Base-by-base conservation (phyloP, 345 rosid species). In the Arabidopsis thaliana region DNA sequence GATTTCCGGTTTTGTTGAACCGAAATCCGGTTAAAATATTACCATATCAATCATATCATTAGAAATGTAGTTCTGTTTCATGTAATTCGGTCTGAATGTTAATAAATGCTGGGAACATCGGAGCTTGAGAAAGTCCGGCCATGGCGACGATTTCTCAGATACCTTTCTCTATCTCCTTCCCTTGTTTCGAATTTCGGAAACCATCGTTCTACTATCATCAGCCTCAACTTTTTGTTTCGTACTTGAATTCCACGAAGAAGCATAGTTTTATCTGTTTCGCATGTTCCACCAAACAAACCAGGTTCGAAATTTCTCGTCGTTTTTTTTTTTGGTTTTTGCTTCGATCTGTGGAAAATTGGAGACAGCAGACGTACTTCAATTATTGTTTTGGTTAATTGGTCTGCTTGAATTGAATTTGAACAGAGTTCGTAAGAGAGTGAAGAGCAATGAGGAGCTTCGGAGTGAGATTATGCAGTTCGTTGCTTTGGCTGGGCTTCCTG, bases 391-490 rank as follows among this genome's bases (percentile, higher is more conserved):
- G 51, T 28, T 28, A 1, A 13, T 2, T 36, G 59, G 56, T 28
- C 32, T 48, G 14, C 32, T 33, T 65, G 71, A n/a, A 48, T 50
- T 64, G 3, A 58, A 16, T 48, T 48, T n/a, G 32, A 28, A 63
- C 67, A 84, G 95, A 83, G 81, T 82, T 30, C 73, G 84, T 56
- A 87, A 89, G 80, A 92, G 83, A 83, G 89, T 85, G 63, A 88
- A 86, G 87, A 95, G 92, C 78, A 79, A 87, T 75, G 88, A 71
- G 72, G 91, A 95, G 86, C 87, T 95, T 24, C 82, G 86, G 67
- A 71, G 77, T 65, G 96, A 92, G 56, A 80, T 95, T 30, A 69
- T 79, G 80, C 90, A 86, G 73, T 87, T 95, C 70, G 59, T 89
- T n/a, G 75, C 85, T 42, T 77, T 75, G 60, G 84, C 80, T 72